Base-by-base conservation (phyloP, 2,329 filamentous ascomycete species). In the Akanthomyces muscarius region DNA sequence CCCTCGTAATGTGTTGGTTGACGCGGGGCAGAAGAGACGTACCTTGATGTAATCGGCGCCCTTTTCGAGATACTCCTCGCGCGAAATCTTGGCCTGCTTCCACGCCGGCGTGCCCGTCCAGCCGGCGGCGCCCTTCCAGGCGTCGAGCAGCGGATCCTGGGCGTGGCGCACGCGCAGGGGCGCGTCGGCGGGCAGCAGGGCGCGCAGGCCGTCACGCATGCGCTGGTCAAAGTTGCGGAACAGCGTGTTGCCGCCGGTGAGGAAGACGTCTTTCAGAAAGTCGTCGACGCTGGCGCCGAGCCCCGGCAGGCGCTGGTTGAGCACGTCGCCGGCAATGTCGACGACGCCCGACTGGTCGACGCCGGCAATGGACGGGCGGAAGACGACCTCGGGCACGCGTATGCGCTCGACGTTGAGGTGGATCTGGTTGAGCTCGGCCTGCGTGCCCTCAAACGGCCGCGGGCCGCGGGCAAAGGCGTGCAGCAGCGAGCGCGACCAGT, bases 391-490 rank as follows among this genome's bases (percentile, higher is more conserved):
- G 3, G 93, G 93, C 2, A 96, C 92, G 57, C 93, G 89, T 75
- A 98, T 96, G 62, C 94, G 89, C 80, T 98, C 93, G 61, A 99
- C 92, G 74, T 99, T 99, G 66, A 99, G 86, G 75, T 99, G 95
- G 58, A 99, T 80, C 76, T 98, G 94, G 74, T 92, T 88, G 21
- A 87, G 86, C 77, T 99, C 80, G 21, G 88, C 86, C 69, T 95
- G 90, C 63, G 87, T 90, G 62, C 92, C 87, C 68, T 98, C 89
- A 68, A 92, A 96, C 0, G 94, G 91, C 69, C 92, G 90, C 0
- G 93, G 91, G 0, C 95, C 95, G 61, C 92, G 89, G 44, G 91
- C 79, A 77, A 97, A 99, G 8, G 92, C 91, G 76, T 99, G 95
- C 21, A 98, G 79, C 55, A 97, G 81, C 53, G 87, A 91, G 75